Conservation (phyloP, 768 basidiomycete genomes). For the Trichaptum fuscoviolaceum region DNA sequence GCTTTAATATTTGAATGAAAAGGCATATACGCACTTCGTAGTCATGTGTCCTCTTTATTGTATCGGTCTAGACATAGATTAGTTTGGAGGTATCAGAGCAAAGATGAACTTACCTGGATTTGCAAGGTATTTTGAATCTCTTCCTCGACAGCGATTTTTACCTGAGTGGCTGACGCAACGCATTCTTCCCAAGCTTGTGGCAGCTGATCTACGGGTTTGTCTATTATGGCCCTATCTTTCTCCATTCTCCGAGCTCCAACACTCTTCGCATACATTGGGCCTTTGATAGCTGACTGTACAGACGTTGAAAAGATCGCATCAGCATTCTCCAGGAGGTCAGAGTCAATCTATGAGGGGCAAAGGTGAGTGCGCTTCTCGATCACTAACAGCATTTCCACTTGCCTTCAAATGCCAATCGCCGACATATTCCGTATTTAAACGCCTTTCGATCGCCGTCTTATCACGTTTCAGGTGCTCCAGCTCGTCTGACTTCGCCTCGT, state of each 20-base stretch:
- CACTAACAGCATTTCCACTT: background rate
- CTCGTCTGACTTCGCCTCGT: constrained; percentile 43
- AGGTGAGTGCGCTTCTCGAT: background rate
- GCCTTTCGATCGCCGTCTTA: constrained; percentile 37
- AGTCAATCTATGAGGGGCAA: constrained; percentile 33
- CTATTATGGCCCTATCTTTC: constrained; percentile 37
- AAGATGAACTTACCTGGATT: constrained; percentile 35
- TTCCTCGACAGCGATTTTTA: constrained; percentile 41
- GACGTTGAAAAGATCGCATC: constrained; percentile 28
- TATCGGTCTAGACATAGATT: constrained; percentile 38
- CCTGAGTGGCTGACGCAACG: constrained; percentile 32
- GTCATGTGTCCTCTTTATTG: constrained; percentile 54
- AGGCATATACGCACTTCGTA: constrained; percentile 32
- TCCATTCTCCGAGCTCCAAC: constrained; percentile 43
- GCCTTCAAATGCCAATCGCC: constrained; percentile 36
- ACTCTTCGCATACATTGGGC: constrained; percentile 33
- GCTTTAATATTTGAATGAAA: background rate
- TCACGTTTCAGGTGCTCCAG: constrained; percentile 50
- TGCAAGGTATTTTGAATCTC: constrained; percentile 39
- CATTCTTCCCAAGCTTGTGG: constrained; percentile 42
- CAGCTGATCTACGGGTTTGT: constrained; percentile 35
- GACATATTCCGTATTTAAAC: constrained; percentile 27
- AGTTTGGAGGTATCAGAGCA: background rate
- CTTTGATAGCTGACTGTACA: constrained; percentile 19
- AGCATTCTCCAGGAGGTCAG: constrained; percentile 25